Evolutionary conservation across 2,329 filamentous ascomycete genomes (phyloP), one percentile per base, ranked within the genome.

Genomic region (Cadophora sp.): DNA sequence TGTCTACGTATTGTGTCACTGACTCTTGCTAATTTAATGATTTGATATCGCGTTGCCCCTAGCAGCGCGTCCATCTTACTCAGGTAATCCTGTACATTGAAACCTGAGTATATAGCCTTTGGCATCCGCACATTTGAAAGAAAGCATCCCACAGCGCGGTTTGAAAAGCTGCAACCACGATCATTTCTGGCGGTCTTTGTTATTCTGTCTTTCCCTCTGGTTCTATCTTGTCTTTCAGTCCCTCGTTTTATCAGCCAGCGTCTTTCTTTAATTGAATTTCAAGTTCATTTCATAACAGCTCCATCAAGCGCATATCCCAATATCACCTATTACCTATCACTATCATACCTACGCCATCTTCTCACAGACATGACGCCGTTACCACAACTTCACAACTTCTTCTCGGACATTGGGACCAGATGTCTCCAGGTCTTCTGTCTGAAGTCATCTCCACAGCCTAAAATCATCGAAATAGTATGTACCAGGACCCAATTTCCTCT

Each of bases 381-480:
- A 39, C 58, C 36, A 45, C 53, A 68, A 64, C 36, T 67, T 24
- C 66, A 59, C 67, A 80, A 79, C 73, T 73, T 78, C 72, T 79
- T 82, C 74, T 77, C 84, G 75, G 80, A 80, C 70, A 79, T 79
- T 66, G 75, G 83, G 56, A 80, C 79, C 72, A 76, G 79, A 30
- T 83, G 82, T 36, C 76, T 85, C 48, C 81, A 83, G 41, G 77
- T 81, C n/a, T 73, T 83, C 16, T 76, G 76, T 60, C 75, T 81
- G 53, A 76, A 79, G 59, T 78, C 80, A 2, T 5, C 33, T 65
- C 83, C 82, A 74, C 76, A 71, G 30, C 81, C 82, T 73, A 75
- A 51, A 56, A 18, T 72, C n/a, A 66, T 83, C 16, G 79, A 83
- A 62, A 86, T 86, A 75, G 83, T 85, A 74, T 69, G 83, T 51